These are phyloP conservation scores for Saccharomycopsis sp. DNA, from an alignment of 805 yeast species.

Conservation along the genomic window DNA sequence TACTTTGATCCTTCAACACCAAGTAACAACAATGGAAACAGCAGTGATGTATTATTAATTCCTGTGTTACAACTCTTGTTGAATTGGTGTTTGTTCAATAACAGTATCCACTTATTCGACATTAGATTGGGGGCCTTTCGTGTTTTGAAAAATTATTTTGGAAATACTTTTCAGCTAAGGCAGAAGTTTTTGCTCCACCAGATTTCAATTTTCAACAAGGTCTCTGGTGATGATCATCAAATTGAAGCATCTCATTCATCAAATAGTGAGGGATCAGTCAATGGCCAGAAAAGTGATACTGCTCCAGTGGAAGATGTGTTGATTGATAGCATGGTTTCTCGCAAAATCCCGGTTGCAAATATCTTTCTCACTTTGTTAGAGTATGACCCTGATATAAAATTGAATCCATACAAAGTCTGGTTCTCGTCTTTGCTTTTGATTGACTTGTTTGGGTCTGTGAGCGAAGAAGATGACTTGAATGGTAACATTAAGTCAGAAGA, in stretches of 20 bases:
- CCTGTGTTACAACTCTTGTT: conserved; percentile 71
- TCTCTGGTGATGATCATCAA: background rate
- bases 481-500: background rate
- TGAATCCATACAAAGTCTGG: conserved; percentile 86
- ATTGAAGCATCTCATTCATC: background rate
- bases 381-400: conserved; percentile 58
- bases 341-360: conserved; percentile 39
- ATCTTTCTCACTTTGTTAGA: conserved; percentile 64
- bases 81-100: conserved; percentile 72
- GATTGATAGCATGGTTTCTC: background rate
- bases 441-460: conserved; percentile 38
- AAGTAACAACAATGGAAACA: conserved; percentile 19
- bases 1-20: conserved; percentile 61
- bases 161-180: conserved; percentile 54
- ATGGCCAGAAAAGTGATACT: conserved; percentile 1
- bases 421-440: conserved; percentile 64
- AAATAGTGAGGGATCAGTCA: conserved; percentile 1
- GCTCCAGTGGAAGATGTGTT: background rate
- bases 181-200: conserved; percentile 60
- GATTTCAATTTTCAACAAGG: conserved; percentile 34
- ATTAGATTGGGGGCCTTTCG: conserved; percentile 64
- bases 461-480: conserved; percentile 24
- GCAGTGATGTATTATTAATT: conserved; percentile 27
- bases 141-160: conserved; percentile 60
- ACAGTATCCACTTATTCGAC: conserved; percentile 79